A percentile compares a stretch with the other conserved stretches of the same genome.
These are phyloP conservation scores for Crithidia brevicula DNA, from an alignment of 208 protist species.

Conservation along the genomic window DNA sequence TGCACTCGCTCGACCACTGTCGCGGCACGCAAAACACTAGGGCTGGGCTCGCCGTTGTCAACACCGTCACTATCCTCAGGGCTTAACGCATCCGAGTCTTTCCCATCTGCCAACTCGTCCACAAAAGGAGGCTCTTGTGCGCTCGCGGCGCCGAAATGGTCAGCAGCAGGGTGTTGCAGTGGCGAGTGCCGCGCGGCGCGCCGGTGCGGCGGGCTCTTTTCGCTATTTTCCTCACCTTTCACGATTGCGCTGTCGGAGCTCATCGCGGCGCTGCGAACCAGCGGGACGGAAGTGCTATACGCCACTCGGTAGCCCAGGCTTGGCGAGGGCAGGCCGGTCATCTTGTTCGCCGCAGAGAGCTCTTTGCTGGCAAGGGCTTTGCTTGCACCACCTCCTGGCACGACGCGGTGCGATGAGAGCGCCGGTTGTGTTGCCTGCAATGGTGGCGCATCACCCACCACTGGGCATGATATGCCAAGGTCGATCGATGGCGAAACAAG, in stretches of 20 bases:
- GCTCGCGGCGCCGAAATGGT: background rate
- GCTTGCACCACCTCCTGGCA: too few relatives aligned
- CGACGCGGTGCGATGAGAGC: too few relatives aligned
- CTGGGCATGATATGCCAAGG: too few relatives aligned
- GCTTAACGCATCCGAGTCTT: too few relatives aligned
- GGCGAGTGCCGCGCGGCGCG: background rate
- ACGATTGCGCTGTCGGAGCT: background rate
- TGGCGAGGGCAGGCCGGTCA: background rate
- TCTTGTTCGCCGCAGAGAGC: background rate
- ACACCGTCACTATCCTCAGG: slow-evolving; percentile 1
- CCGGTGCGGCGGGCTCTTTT: background rate
- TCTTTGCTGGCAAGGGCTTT: background rate
- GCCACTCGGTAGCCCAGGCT: slow-evolving; percentile 6
- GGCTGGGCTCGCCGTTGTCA: slow-evolving; percentile 4
- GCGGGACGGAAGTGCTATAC: slow-evolving; percentile 10
- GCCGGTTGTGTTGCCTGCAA: too few relatives aligned
- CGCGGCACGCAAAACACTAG: slow-evolving; percentile 12
- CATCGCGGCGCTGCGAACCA: slow-evolving; percentile 6
- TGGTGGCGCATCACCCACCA: too few relatives aligned
- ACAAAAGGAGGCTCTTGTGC: background rate
- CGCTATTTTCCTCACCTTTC: background rate
- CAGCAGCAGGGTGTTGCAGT: background rate
- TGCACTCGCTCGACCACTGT: slow-evolving; percentile 54
- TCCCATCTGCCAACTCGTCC: too few relatives aligned
- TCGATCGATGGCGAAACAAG: background rate